Percentiles rank a stretch among this genome's conserved stretches.
phyloP scores from a whole-genome alignment of 768 basidiomycete species.

The Termitomyces sp. region DNA sequence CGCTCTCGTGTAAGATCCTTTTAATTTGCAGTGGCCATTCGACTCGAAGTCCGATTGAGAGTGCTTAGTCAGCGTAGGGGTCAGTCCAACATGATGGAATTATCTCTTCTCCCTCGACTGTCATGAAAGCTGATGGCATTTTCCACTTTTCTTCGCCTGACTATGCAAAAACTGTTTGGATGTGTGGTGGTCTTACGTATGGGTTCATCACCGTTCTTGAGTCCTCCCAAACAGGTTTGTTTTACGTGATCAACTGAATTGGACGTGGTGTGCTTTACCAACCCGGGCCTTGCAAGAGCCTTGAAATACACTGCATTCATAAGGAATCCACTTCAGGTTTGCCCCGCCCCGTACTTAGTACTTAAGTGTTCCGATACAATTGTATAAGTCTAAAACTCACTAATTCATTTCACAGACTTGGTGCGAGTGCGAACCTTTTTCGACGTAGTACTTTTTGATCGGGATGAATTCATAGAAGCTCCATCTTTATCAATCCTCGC shows the following conservation, averaged over 20 bases:
- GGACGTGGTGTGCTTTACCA: background rate
- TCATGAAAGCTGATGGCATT: background rate
- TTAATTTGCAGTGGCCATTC: constrained; percentile 5
- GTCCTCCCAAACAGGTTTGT: background rate
- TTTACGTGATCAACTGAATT: background rate
- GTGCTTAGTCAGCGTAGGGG: constrained; percentile 10
- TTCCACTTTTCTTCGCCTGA: background rate
- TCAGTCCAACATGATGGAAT: background rate
- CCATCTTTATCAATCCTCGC: background rate
- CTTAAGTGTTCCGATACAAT: background rate
- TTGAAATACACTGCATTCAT: too few species aligned
- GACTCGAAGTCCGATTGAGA: constrained; percentile 3
- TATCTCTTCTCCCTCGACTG: background rate
- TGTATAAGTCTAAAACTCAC: background rate
- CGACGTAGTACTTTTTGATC: too few species aligned
- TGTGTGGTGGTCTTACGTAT: too few species aligned
- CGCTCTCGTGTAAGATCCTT: background rate
- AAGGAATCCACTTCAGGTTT: too few species aligned
- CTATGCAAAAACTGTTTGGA: background rate
- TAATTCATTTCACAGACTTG: background rate
- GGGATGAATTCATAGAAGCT: too few species aligned
- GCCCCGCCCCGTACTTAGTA: background rate
- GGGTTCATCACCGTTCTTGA: too few species aligned
- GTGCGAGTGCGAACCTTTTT: too few species aligned
- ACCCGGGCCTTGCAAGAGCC: too few species aligned